Evolutionary conservation across 129 eudicot genomes (phyloP).

Genomic region (Chrysanthemum seticuspe): DNA sequence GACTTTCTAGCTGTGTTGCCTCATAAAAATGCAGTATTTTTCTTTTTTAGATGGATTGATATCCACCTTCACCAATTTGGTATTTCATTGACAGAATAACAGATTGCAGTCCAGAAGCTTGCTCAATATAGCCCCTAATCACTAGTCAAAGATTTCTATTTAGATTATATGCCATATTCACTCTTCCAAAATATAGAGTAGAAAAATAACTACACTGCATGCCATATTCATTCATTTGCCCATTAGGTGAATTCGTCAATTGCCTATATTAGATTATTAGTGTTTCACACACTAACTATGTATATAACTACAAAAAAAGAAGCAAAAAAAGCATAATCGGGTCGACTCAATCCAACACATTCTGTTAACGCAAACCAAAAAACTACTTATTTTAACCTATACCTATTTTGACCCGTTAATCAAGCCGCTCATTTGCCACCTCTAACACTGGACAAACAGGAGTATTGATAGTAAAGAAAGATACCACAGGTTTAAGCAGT

Average conservation of each 20-base stretch:
- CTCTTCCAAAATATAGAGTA: not conserved
- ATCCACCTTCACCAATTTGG: not conserved
- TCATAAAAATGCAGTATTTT: not conserved
- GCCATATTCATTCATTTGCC: not conserved
- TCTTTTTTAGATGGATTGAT: not conserved
- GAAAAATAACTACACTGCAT: not conserved
- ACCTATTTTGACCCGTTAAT: not conserved
- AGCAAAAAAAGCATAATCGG: not conserved
- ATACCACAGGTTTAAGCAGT: slow-evolving; percentile 91
- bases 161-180: not conserved
- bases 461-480: slow-evolving; percentile 5
- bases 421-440: not conserved
- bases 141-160: not conserved
- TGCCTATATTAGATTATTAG: not conserved
- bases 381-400: not conserved
- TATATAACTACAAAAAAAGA: not conserved
- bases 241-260: not conserved
- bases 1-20: not conserved
- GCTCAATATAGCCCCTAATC: not conserved
- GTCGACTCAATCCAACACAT: not conserved
- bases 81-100: not conserved
- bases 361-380: too few species aligned
- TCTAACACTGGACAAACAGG: not conserved
- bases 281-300: not conserved
- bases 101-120: not conserved